A percentile compares a stretch with the other conserved stretches of the same genome.
Evolutionary conservation across 179 eudicot genomes (phyloP).

Genomic region (Dionaea muscipula): DNA sequence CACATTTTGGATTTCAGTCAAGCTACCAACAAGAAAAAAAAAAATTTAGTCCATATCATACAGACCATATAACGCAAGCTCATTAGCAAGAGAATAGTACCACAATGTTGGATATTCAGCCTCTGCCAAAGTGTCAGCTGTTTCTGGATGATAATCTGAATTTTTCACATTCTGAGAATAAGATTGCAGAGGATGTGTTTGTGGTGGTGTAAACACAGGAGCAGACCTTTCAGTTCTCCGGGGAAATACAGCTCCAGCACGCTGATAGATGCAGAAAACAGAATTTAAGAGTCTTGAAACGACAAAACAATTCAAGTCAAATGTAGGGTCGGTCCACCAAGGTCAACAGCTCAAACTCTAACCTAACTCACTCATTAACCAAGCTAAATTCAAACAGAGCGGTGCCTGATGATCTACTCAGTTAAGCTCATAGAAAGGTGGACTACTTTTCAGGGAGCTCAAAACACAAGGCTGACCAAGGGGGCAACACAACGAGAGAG

Average conservation of each 20-base stretch:
- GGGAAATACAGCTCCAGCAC: slow-evolving; percentile 84
- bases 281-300: neutral
- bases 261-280: slow-evolving; percentile 36
- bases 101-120: slow-evolving; percentile 73
- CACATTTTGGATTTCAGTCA: slow-evolving; percentile 90
- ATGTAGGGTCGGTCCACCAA: no score
- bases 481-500: no score
- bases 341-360: no score
- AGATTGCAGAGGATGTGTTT: slow-evolving; percentile 65
- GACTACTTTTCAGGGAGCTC: no score
- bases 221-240: slow-evolving; percentile 65
- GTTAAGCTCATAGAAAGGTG: no score
- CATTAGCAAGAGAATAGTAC: slow-evolving; percentile 16
- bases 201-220: slow-evolving; percentile 82
- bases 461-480: no score
- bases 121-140: slow-evolving; percentile 51
- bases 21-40: slow-evolving; percentile 25
- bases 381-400: no score
- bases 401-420: no score
- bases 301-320: neutral
- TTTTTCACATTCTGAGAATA: slow-evolving; percentile 50
- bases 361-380: no score
- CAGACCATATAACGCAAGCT: no score
- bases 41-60: neutral
- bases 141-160: slow-evolving; percentile 33